Percentiles rank a stretch among this genome's conserved stretches.
Conservation (phyloP, 2,329 filamentous ascomycete species). For the Cercospora sesami region DNA sequence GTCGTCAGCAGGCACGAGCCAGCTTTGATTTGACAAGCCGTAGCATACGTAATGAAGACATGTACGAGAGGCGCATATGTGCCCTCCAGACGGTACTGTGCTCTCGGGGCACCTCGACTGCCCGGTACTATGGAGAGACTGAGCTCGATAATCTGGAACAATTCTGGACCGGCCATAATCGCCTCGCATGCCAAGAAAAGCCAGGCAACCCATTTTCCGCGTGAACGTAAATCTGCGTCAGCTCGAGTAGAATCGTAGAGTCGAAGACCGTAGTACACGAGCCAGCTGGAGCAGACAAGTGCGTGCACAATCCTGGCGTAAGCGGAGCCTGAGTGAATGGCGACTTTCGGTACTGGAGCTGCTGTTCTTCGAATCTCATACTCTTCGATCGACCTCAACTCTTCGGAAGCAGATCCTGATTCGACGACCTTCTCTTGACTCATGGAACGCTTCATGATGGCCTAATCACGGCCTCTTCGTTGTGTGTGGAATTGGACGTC, state of each 20-base stretch:
- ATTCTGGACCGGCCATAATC: neutral
- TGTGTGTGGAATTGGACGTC: too few species aligned
- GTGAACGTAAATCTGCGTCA: neutral
- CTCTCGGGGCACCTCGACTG: neutral
- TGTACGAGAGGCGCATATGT: neutral
- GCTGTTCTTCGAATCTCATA: too few species aligned
- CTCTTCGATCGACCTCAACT: too few species aligned
- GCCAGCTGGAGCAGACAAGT: neutral
- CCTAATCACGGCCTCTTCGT: too few species aligned
- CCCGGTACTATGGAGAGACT: neutral
- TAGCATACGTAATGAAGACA: neutral
- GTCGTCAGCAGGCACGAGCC: neutral
- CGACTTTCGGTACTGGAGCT: constrained; percentile 45
- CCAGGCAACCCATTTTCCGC: neutral
- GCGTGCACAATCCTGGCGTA: neutral
- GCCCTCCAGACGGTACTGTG: neutral
- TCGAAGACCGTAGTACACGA: neutral
- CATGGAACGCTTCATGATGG: too few species aligned
- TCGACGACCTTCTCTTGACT: too few species aligned
- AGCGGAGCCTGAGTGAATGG: neutral
- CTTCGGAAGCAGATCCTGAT: too few species aligned
- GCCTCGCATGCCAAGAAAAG: neutral
- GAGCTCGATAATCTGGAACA: neutral
- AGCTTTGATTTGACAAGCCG: neutral
- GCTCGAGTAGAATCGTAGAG: neutral